Conservation (phyloP, 2,329 filamentous ascomycete genomes). For the Hypoxylon sp. region DNA sequence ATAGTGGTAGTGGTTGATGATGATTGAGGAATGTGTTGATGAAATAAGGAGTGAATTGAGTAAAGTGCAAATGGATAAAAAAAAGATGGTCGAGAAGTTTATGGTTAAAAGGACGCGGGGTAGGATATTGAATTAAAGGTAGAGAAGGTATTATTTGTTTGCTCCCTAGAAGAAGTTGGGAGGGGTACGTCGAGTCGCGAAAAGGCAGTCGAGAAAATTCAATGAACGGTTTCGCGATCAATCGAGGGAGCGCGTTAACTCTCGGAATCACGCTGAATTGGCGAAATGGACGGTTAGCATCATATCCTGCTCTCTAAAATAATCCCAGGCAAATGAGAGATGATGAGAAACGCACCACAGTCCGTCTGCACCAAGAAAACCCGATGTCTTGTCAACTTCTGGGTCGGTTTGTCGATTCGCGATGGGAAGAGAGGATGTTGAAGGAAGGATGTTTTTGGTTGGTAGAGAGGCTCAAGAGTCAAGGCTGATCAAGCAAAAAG, state of each 20-base stretch:
- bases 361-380: slow-evolving; percentile 17
- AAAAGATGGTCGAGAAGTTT: not conserved
- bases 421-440: slow-evolving; percentile 15
- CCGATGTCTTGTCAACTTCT: slow-evolving; percentile 15
- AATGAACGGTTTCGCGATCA: too few relatives aligned
- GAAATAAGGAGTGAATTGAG: not conserved
- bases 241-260: slow-evolving; percentile 16
- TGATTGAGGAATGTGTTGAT: slow-evolving; percentile 5
- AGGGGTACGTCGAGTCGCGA: too few relatives aligned
- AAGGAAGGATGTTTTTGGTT: slow-evolving; percentile 28
- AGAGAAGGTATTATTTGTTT: too few relatives aligned
- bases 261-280: slow-evolving; percentile 12
- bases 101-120: not conserved
- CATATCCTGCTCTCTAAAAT: not conserved
- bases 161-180: not conserved
- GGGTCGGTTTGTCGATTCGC: slow-evolving; percentile 1
- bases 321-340: slow-evolving; percentile 1
- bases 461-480: slow-evolving; percentile 14
- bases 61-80: too few relatives aligned
- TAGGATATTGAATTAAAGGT: not conserved
- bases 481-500: slow-evolving; percentile 31
- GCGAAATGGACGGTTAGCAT: slow-evolving; percentile 5
- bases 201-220: too few relatives aligned
- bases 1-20: too few relatives aligned
- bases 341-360: slow-evolving; percentile 23